Base-by-base conservation (phyloP, 2,329 filamentous ascomycete species). In the Paraphoma sp. region DNA sequence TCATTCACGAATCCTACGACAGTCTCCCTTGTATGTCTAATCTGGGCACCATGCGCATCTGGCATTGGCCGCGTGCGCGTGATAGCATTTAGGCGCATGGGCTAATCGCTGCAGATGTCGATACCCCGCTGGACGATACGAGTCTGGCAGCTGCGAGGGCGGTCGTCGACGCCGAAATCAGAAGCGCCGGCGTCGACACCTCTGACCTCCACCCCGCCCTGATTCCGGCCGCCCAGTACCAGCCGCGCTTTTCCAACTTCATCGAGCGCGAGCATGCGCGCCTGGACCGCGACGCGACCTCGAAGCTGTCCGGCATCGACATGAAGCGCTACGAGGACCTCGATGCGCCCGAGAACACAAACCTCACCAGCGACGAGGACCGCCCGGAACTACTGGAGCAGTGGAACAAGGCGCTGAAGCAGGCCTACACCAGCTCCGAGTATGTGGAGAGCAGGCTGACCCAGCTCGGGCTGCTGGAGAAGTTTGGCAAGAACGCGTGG, bases 401-500 rank as follows among this genome's bases (percentile, higher is more conserved):
- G 55, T 87, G 84, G 84, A 79, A 78, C 48, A 67, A 78, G 38
- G 80, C 81, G 1, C 73, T 88, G 46, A 79, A 80, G 49, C 80
- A 81, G 62, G 85, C 87, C 18, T 87, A 88, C 71, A 82, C 82
- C 0, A 83, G 83, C 48, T 82, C 82, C 41, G 81, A 84, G 4
- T 88, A 89, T 71, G 78, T 90, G 18, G 76, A 81, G 2, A 79
- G 79, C 48, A 80, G 86, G 28, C 76, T 84, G 48, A 82, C 83
- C 43, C 87, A 89, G 76, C 85, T 97, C 16, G 80, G 82, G 1
- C 83, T 97, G n/a, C 85, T 97, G 17, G 91, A 95, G 68, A 83
- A 83, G 48, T 89, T 89, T 76, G 95, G 94, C 64, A 92, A 92
- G 79, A 97, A 97, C 76, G 89, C 92, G 9, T 98, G 95, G 94